Evolutionary conservation across 352 stramenopile species (phyloP).

Genomic region (Phytophthora lateralis): DNA sequence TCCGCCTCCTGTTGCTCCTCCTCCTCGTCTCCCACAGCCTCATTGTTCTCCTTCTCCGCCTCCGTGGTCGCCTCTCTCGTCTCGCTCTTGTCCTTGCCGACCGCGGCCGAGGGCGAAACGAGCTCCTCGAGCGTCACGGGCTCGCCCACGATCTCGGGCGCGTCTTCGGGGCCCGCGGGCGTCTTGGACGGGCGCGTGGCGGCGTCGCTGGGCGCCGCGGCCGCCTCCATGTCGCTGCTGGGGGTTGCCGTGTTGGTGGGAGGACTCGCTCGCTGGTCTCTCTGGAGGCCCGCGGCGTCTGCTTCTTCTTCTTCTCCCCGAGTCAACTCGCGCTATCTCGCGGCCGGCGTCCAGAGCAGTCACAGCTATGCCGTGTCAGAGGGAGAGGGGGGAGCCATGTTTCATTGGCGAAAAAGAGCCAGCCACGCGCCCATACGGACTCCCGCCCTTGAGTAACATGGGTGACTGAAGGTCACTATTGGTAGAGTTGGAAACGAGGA

Average conservation of each 20-base stretch:
- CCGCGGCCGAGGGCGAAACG: constrained; percentile 2
- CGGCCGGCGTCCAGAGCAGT: constrained; percentile 3
- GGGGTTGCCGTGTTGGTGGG: constrained; percentile 14
- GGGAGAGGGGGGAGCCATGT: constrained; percentile 39
- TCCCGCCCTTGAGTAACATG: constrained; percentile 5
- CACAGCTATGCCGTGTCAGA: constrained; percentile 36
- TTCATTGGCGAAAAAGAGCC: constrained; percentile 54
- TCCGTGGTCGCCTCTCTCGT: neutral
- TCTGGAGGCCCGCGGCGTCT: too few relatives aligned
- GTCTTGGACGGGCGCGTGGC: constrained; percentile 30
- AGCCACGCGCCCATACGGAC: constrained; percentile 10
- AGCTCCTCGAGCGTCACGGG: constrained; percentile 40
- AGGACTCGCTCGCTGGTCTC: too few relatives aligned
- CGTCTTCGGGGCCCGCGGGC: constrained; percentile 27
- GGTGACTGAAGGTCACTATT: constrained; percentile 6
- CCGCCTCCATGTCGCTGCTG: constrained; percentile 32
- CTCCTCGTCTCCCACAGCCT: constrained; percentile 1
- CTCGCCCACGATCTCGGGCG: constrained; percentile 35
- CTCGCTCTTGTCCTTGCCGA: neutral
- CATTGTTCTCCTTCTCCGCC: constrained; percentile 8
- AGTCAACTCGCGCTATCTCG: constrained; percentile 12
- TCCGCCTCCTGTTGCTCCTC: constrained; percentile 4
- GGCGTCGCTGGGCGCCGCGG: constrained; percentile 18
- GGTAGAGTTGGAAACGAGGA: neutral
- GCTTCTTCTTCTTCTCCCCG: constrained; percentile 4